Conservation (phyloP, 2,329 filamentous ascomycete species). For the Davidsoniella eucalypti region DNA sequence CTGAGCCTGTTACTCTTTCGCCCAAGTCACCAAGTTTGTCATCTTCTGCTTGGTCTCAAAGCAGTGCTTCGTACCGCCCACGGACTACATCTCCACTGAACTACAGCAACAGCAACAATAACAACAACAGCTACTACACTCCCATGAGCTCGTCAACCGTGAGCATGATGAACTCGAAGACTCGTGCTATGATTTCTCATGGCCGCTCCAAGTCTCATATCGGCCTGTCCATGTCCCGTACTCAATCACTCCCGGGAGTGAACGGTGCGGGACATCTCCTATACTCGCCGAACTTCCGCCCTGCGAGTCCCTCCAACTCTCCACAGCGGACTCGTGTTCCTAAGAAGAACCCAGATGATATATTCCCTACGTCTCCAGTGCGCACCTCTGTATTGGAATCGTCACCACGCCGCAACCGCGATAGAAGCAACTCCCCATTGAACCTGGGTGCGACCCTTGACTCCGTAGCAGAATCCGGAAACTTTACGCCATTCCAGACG, state of each 20-base stretch:
- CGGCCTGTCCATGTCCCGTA: slow-evolving; percentile 39
- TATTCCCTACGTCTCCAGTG: slow-evolving; percentile 37
- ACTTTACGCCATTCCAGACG: slow-evolving; percentile 15
- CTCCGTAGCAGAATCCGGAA: slow-evolving; percentile 21
- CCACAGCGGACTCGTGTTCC: slow-evolving; percentile 35
- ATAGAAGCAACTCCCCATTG: slow-evolving; percentile 35
- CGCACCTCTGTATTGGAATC: slow-evolving; percentile 38
- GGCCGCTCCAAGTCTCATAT: slow-evolving; percentile 12
- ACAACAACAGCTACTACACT: no score
- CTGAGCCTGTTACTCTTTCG: slow-evolving; percentile 38
- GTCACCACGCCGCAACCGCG: slow-evolving; percentile 29
- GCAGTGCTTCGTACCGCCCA: slow-evolving; percentile 32
- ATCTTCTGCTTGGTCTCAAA: not conserved
- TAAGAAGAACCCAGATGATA: slow-evolving; percentile 42
- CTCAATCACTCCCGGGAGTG: slow-evolving; percentile 47
- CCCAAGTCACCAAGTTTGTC: slow-evolving; percentile 31
- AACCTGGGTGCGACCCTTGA: not conserved
- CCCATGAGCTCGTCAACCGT: no score
- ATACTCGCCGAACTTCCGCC: slow-evolving; percentile 34
- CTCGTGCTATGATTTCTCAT: slow-evolving; percentile 3
- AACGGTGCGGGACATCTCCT: slow-evolving; percentile 42
- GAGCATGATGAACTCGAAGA: not conserved
- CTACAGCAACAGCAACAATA: not conserved
- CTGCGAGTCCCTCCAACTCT: slow-evolving; percentile 37
- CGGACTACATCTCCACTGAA: slow-evolving; percentile 46